Evolutionary conservation across 2,329 filamentous ascomycete species (phyloP), one percentile per base, ranked within the genome.

Genomic region (Furcasterigmium furcatum): DNA sequence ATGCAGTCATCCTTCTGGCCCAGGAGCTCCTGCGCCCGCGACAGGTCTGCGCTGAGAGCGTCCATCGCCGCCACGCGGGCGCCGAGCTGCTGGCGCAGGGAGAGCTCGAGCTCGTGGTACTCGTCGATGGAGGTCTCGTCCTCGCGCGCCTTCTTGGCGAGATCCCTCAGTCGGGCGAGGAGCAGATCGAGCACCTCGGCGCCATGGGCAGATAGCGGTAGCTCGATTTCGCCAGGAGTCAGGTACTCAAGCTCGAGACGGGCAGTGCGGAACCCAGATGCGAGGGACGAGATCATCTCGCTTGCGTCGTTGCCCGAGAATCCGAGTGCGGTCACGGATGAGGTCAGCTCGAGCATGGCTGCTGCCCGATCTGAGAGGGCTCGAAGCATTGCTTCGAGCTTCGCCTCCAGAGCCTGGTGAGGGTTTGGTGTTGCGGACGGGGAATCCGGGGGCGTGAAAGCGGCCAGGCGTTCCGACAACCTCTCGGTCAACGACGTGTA

Each of bases 231-330:
- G 6, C 80, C 80, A 0, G 80, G 80, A 0, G 73, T 77, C 18
- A 84, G 68, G 54, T 83, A 83, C 58, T 84, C 81, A 3, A 84
- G 72, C 52, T 84, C 80, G 0, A 84, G 63, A 2, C 81, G 73
- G 2, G 80, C 80, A 2, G 73, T 60, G 18, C 80, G 76, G 62
- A 85, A 77, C 2, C 73, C 69, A 2, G 65, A 50, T 0, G 68
- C 58, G 12, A 85, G 68, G 0, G 72, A 67, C 2, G 64, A 49
- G 8, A 84, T 56, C 46, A 77, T 71, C n/a, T 74, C 72, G n/a
- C 62, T 45, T 0, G 73, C 69, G 48, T 79, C 73, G 7, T 53
- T 49, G 1, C 74, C 72, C 0, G 64, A 57, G 52, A 84, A 84
- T 6, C 79, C 79, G 1, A 84, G 68, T 1, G 59, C 56, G 9